Base-by-base conservation (phyloP, 1,284 basidiomycete genomes). In the Taiwanofungus camphoratus region DNA sequence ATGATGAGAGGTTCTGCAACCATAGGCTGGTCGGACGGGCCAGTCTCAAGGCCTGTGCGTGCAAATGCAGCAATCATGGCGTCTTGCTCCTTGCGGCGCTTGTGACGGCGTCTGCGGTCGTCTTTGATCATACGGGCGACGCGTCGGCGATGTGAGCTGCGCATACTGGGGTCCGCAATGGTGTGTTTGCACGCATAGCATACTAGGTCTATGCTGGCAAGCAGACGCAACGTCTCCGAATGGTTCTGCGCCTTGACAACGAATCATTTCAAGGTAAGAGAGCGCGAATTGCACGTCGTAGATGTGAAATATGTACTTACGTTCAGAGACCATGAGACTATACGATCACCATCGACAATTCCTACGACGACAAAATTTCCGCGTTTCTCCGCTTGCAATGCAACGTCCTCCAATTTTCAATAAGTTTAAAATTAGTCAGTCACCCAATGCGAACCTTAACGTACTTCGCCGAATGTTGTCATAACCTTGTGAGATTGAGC, bases 261-360 rank as follows among this genome's bases (percentile, higher is more conserved):
- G 29, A 44, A 16, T 29, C 21, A 35, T 36, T 36, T 30, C 27
- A 44, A 35, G 29, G 22, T 29, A 38, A 39, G 23, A 5, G 39
- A 31, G 31, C 22, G 41, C 35, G 41, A 23, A 4, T 44, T 26
- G 39, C 24, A 20, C 31, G 36, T 34, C 32, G 20, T 18, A 36
- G 16, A 27, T n/a, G 33, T 26, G 12, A 23, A 27, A 33, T 29
- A 23, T 42, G 32, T n/a, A 41, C 56, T 58, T 67, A 87, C 85
- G 57, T 88, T 88, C 46, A 89, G 60, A 27, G 86, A 89, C 86
- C 86, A 89, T n/a, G 87, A 88, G 27, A 87, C 68, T 34, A 89
- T 86, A 31, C 74, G 76, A 26, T 69, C 59, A 19, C 76, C 77
- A 48, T 88, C 84, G 11, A 89, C 77, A 44, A 78, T 82, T 32